These are phyloP conservation scores for Tylopilus vinaceipallidus DNA, from an alignment of 768 basidiomycete species.

Conservation along the genomic window DNA sequence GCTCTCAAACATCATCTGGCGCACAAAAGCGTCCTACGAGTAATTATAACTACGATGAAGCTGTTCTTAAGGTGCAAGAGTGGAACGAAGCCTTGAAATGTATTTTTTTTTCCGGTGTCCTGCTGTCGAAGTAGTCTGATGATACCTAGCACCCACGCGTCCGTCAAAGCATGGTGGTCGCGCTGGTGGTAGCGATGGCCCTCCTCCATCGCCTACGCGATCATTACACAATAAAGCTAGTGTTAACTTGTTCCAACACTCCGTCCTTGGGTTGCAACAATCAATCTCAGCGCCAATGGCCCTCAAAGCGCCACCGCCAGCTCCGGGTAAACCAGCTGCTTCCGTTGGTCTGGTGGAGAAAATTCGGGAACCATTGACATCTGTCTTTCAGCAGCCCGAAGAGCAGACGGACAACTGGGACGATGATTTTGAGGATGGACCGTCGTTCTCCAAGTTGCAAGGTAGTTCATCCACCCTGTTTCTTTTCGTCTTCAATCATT, in stretches of 20 bases:
- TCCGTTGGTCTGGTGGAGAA: slow-evolving; percentile 37
- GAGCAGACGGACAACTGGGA: slow-evolving; percentile 97
- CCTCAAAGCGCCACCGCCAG: slow-evolving; percentile 21
- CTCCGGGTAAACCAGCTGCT: slow-evolving; percentile 19
- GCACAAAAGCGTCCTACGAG: slow-evolving; percentile 50
- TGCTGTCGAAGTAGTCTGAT: slow-evolving; percentile 4
- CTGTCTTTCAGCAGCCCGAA: slow-evolving; percentile 70
- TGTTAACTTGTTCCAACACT: slow-evolving; percentile 29
- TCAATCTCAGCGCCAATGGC: slow-evolving; percentile 32
- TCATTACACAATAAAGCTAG: slow-evolving; percentile 27
- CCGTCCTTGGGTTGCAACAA: slow-evolving; percentile 35
- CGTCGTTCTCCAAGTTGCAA: slow-evolving; percentile 83
- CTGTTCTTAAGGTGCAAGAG: slow-evolving; percentile 92
- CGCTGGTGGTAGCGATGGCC: slow-evolving; percentile 32
- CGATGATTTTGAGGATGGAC: slow-evolving; percentile 94
- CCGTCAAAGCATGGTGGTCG: slow-evolving; percentile 66
- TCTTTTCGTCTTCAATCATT: neutral
- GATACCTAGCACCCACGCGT: slow-evolving; percentile 60
- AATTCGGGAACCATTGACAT: slow-evolving; percentile 55
- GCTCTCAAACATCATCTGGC: slow-evolving; percentile 36
- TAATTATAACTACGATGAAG: slow-evolving; percentile 92
- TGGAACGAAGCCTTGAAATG: slow-evolving; percentile 98
- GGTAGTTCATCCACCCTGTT: slow-evolving; percentile 28
- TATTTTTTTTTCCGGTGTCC: slow-evolving; percentile 31
- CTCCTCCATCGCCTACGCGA: slow-evolving; percentile 44